Evolutionary conservation across 2,329 filamentous ascomycete species (phyloP), one percentile per base, ranked within the genome.

Genomic region (Xylariales sp.): DNA sequence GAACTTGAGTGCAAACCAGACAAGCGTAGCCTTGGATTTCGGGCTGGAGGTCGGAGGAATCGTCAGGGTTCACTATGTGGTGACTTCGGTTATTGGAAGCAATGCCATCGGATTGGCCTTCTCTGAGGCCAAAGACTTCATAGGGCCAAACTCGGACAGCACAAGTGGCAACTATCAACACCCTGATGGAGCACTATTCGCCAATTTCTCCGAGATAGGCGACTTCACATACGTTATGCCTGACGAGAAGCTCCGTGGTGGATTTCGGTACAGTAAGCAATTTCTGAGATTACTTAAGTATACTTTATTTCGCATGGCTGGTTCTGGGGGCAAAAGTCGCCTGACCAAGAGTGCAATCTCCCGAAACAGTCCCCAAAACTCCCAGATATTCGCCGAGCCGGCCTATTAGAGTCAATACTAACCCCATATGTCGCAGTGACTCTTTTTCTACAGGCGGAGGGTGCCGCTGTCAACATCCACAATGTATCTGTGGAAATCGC

Each of bases 191-290:
- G 62, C 62, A 2, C 43, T 70, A 3, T 64, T 62, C 21, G 50
- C 56, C 5, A 58, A 60, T 25, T 61, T 68, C 39, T 57, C 59
- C 3, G 51, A 53, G 1, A 34, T 53, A 4, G 63, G 62, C 1
- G 46, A 54, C 5, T 52, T 59, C 15, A 56, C 51, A 8, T 69
- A 68, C 46, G 50, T 51, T 6, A 66, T 68, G 59, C 63, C 64
- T 2, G 56, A 61, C 42, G 49, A 58, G 34, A 51, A 60, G 15
- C 51, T 69, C 8, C 65, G 66, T 3, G 66, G 66, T n/a, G 66
- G 65, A 11, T 69, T 70, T 45, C 58, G 66, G 25, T 69, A 70
- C 36, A 47, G 69, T 54, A 67, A 65, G 0, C n/a, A n/a, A n/a
- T n/a, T n/a, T n/a, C n/a, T n/a, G n/a, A n/a, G n/a, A n/a, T n/a